phyloP scores from a whole-genome alignment of 129 eudicot species.

The Tagetes patula region DNA sequence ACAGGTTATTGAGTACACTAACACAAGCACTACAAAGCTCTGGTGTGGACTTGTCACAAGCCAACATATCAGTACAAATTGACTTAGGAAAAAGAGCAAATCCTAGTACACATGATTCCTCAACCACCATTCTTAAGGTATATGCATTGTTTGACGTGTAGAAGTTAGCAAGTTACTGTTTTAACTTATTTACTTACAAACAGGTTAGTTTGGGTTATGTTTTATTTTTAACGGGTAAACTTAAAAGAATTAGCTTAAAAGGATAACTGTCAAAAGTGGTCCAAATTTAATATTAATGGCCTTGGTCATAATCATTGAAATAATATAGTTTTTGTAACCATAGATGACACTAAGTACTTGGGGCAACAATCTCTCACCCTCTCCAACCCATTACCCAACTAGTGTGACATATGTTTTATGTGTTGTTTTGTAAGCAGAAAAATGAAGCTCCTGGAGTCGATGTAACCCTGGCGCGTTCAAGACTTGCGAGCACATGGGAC shows the following conservation, averaged over 20 bases:
- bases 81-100: constrained; percentile 39
- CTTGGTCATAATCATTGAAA: background rate
- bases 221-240: background rate
- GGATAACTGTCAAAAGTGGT: background rate
- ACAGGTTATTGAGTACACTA: constrained; percentile 40
- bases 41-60: constrained; percentile 40
- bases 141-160: background rate
- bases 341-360: background rate
- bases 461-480: constrained; percentile 41
- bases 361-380: background rate
- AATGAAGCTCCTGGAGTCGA: constrained; percentile 34
- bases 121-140: constrained; percentile 57
- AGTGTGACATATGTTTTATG: background rate
- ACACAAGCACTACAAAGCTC: constrained; percentile 39
- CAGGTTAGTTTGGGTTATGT: background rate
- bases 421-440: constrained; percentile 36
- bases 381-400: background rate
- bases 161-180: background rate
- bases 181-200: background rate
- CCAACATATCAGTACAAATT: constrained; percentile 40
- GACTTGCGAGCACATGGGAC: constrained; percentile 42
- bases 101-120: constrained; percentile 37
- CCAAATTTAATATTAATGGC: background rate
- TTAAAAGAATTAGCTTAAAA: background rate
- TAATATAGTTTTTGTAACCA: no score